Evolutionary conservation across 2,329 filamentous ascomycete genomes (phyloP), one percentile per base, ranked within the genome.

Genomic region (Macrophomina phaseolina): DNA sequence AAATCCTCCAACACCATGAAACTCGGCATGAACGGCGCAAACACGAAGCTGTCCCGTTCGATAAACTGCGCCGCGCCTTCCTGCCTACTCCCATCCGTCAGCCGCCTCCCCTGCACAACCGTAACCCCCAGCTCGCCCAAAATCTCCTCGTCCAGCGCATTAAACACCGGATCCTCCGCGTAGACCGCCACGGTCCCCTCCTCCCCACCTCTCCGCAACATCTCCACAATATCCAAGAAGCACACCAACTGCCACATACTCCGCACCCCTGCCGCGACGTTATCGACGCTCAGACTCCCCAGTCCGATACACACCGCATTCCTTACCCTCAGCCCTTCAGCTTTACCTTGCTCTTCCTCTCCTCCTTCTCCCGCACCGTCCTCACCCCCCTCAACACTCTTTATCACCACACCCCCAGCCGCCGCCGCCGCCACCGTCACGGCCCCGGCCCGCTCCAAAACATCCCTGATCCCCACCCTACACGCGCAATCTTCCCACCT

Each of bases 1-100:
- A 78, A 77, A 0, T 70, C 53, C 0, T 76, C 75, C 1, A 78
- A 69, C 0, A 78, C 70, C 16, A 79, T 63, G 36, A 71, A 72
- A 73, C 76, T 78, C 16, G 79, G 77, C 30, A 79, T 73, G 40
- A 79, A 79, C 0, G 77, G 77, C 36, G 75, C 75, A 65, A 72
- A 79, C 3, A 79, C 71, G 38, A 79, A 78, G 1, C 73, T 69
- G 0, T 46, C 32, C 0, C 66, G 12, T 0, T 70, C 65, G 18
- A 79, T 75, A 23, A 73, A 68, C 23, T 65, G 49, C 32, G 48
- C 45, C 28, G 67, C 65, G 0, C 45, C 53, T 34, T 51, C 49
- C 42, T 56, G 42, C 64, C 36, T 53, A 18, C 46, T 60, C 5
- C 64, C 61, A 38, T 74, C 69, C 16, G 75, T 71, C 6, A 62